Percentiles rank a stretch among this genome's conserved stretches.
Conservation (phyloP, 371 early-diverging fungal genomes). For the Lichtheimia hyalospora region DNA sequence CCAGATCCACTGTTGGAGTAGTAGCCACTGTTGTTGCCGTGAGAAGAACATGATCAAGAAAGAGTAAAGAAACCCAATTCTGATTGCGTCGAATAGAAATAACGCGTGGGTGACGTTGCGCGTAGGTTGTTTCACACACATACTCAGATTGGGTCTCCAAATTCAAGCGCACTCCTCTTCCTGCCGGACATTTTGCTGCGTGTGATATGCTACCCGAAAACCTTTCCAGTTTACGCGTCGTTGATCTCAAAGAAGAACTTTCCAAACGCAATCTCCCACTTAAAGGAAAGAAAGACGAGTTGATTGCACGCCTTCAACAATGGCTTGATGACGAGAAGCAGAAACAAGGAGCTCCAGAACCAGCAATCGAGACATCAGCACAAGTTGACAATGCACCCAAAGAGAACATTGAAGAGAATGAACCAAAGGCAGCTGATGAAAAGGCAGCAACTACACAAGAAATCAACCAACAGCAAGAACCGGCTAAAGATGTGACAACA, state of each 20-base stretch:
- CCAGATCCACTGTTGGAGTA: no score
- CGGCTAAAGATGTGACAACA: no score
- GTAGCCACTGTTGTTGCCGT: no score
- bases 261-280: slow-evolving; percentile 57
- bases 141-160: no score
- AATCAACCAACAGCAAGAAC: no score
- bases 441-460: not conserved
- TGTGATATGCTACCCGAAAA: slow-evolving; percentile 10
- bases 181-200: not conserved
- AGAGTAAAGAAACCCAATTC: no score
- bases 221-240: slow-evolving; percentile 48
- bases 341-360: slow-evolving; percentile 1
- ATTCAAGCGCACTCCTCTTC: no score
- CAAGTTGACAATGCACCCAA: not conserved
- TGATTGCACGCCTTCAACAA: slow-evolving; percentile 64
- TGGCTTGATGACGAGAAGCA: slow-evolving; percentile 38
- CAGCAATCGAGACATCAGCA: not conserved
- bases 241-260: slow-evolving; percentile 68
- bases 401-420: not conserved
- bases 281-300: slow-evolving; percentile 74
- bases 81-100: no score
- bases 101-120: no score
- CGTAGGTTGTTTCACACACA: no score
- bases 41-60: no score
- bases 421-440: not conserved